Base-by-base conservation (phyloP, 2,329 filamentous ascomycete species). In the Aspergillus ruber region DNA sequence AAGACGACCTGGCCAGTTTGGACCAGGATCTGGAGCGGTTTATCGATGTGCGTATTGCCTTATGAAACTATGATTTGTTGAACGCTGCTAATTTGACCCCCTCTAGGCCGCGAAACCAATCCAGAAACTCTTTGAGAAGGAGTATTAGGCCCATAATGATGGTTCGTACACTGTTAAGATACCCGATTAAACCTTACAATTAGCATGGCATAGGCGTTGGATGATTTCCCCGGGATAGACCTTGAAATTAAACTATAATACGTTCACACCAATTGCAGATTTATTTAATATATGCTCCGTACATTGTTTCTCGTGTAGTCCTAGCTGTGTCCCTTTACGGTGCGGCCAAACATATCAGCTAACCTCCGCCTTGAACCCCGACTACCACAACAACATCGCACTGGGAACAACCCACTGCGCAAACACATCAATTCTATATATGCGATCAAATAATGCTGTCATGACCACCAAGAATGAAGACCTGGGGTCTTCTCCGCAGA, bases 11-110 rank as follows among this genome's bases (percentile, higher is more conserved):
- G 43, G 90, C 87, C 17, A 95, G 86, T 61, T 73, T 98, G 51
- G 93, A 98, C 60, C 86, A 87, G 62, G 89, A 95, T 67, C 74
- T 97, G 48, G 93, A 97, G 71, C 90, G 88, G 61, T 95, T 95
- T 63, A 91, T 95, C 60, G 89, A 94, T 68, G 87, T 88, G 62
- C 63, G 85, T 73, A 13, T 36, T 29, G 17, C 35, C 13, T 9
- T 18, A 3, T 9, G 17, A 17, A 25, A 42, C 4, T 40, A 27
- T 20, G 2, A 8, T 25, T 32, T 33, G 35, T 42, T 12, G 8
- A 44, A 32, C 33, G 18, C 23, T 54, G 42, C 57, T 63, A 54
- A 57, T 56, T 41, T 45, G 18, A 41, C 8, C 45, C 48, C 18
- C 53, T 49, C 20, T 54, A 90, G 86, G 88, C 87, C 43, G 88